These are phyloP conservation scores for Trametes punicea DNA, from an alignment of 768 basidiomycete genomes.

Conservation along the genomic window DNA sequence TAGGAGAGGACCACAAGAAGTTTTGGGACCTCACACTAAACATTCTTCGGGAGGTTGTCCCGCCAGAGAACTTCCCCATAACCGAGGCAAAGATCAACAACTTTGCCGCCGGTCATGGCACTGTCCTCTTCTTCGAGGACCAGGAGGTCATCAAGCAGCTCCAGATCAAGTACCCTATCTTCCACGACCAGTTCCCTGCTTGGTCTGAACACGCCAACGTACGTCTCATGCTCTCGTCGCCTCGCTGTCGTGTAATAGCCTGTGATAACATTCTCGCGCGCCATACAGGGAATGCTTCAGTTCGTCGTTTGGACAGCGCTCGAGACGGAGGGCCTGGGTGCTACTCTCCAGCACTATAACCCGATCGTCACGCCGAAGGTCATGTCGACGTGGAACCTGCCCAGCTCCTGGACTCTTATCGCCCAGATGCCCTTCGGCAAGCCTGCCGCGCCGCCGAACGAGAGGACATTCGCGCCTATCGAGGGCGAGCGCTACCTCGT, in stretches of 20 bases:
- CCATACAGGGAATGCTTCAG: constrained; percentile 20
- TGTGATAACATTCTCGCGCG: neutral
- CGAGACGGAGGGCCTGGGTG: constrained; percentile 23
- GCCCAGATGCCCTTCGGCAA: constrained; percentile 23
- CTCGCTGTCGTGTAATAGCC: neutral
- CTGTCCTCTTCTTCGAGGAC: constrained; percentile 27
- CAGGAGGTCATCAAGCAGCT: constrained; percentile 17
- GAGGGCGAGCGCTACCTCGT: constrained; percentile 23
- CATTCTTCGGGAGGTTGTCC: constrained; percentile 20
- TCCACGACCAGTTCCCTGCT: constrained; percentile 21
- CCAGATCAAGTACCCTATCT: constrained; percentile 19
- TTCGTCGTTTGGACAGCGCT: constrained; percentile 25
- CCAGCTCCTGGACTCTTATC: constrained; percentile 19
- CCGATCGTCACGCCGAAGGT: constrained; percentile 22
- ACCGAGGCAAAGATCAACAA: constrained; percentile 19
- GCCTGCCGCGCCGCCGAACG: constrained; percentile 18
- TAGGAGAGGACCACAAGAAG: constrained; percentile 25
- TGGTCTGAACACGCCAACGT: constrained; percentile 23
- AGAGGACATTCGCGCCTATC: constrained; percentile 18
- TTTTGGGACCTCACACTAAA: constrained; percentile 22
- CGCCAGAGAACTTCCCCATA: constrained; percentile 18
- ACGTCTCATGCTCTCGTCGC: neutral
- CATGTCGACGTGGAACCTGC: constrained; percentile 21
- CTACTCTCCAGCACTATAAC: constrained; percentile 26
- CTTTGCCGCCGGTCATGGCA: constrained; percentile 24